These are phyloP conservation scores for Xylariales sp. DNA, from an alignment of 2,329 filamentous ascomycete species.

Conservation along the genomic window DNA sequence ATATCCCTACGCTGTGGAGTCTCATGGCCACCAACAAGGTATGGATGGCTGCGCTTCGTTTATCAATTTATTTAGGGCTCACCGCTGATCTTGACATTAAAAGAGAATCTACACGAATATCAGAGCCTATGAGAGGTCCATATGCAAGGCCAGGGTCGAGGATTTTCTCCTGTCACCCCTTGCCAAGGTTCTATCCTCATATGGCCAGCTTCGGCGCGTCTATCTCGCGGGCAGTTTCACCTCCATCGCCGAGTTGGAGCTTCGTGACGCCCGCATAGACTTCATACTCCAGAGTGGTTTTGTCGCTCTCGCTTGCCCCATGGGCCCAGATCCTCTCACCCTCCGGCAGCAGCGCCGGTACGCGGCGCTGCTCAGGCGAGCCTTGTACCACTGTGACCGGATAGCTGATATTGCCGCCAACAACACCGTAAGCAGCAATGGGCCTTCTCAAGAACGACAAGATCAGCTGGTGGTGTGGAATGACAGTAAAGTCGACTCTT, in stretches of 20 bases:
- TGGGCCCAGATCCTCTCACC: conserved; percentile 10
- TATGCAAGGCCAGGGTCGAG: conserved; percentile 9
- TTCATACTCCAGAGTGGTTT: conserved; percentile 10
- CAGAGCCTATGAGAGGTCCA: conserved; percentile 12
- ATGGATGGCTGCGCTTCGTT: neutral
- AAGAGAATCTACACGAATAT: conserved; percentile 10
- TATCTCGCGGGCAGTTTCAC: conserved; percentile 11
- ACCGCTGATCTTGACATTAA: conserved; percentile 1
- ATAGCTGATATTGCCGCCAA: conserved; percentile 23
- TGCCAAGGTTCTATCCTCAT: conserved; percentile 16
- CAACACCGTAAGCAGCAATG: conserved; percentile 1
- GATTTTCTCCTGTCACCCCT: conserved; percentile 8
- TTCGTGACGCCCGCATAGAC: conserved; percentile 13
- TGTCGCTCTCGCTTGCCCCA: conserved; percentile 8
- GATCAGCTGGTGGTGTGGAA: conserved; percentile 4
- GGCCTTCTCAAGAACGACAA: too few relatives aligned
- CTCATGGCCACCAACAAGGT: conserved; percentile 19
- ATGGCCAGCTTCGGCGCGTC: conserved; percentile 8
- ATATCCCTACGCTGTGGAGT: conserved; percentile 11
- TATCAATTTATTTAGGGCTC: neutral
- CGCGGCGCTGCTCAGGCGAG: conserved; percentile 11
- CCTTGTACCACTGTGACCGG: conserved; percentile 18
- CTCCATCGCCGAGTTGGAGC: conserved; percentile 17
- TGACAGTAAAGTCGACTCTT: neutral
- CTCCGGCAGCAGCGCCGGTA: conserved; percentile 2